Base-by-base conservation (phyloP, 352 stramenopile species). In the Globisporangium cederbergense region DNA sequence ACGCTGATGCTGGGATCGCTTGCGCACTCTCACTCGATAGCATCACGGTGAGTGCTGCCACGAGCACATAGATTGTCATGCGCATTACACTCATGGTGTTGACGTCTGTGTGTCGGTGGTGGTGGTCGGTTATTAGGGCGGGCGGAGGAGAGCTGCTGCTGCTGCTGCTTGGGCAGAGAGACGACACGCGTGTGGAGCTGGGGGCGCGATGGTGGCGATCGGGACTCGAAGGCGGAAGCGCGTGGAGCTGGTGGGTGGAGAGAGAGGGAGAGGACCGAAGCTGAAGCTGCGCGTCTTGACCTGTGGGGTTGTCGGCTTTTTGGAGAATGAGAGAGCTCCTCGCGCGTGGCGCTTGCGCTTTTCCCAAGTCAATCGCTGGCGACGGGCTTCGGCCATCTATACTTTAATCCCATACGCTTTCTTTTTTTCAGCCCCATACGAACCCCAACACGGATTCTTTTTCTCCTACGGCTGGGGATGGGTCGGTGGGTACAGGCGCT, bases 401-500 rank as follows among this genome's bases (percentile, higher is more conserved):
- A 61, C 20, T 60, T 49, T 34, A 60, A 50, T 59, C n/a, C 36
- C 34, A 60, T 36, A 49, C 25, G 34, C 20, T 36, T 28, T 38
- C 28, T 58, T 38, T 47, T 64, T 56, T 11, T 58, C 14, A 30
- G 4, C 3, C 2, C 9, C 25, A 66, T 66, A 60, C 60, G 54
- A 46, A 60, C 8, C 34, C 28, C 60, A 13, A 60, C 16, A 54
- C 22, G 32, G 54, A 32, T 67, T 67, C 62, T 62, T 67, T 67
- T 62, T 67, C 11, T 58, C 20, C 16, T 36, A 14, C 20, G 4
- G 13, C 25, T 9, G 50, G 32, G 20, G 52, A 58, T 58, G 52
- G 18, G 28, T 5, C 14, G 42, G 9, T 45, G 52, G 52, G 32
- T 58, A 11, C 52, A 42, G 3, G 8, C 36, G 36, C 7, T 42